These are phyloP conservation scores for Dendrobium catenatum DNA, from an alignment of 106 monocot genomes.

Conservation along the genomic window DNA sequence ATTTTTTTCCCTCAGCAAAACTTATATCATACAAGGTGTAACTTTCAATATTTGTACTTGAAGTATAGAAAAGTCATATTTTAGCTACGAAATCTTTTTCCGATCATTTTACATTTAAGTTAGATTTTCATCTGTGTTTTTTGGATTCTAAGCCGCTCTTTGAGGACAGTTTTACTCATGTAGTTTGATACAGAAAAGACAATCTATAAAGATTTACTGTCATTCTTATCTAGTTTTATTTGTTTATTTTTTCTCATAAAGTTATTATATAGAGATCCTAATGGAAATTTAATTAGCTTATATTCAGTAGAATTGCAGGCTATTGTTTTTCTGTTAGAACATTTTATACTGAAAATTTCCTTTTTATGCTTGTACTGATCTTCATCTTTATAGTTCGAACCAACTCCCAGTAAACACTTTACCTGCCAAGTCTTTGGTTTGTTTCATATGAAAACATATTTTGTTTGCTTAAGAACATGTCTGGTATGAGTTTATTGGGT, in stretches of 20 bases:
- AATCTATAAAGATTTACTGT: background rate
- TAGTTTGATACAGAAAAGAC: background rate
- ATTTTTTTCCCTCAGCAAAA: too few species aligned
- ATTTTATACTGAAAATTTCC: background rate
- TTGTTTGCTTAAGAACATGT: background rate
- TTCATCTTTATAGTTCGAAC: too few species aligned
- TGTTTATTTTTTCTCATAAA: too few species aligned
- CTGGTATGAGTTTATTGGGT: background rate
- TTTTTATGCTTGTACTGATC: background rate
- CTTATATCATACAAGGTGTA: too few species aligned
- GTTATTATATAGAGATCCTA: too few species aligned
- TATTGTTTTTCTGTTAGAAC: background rate
- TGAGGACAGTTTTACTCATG: background rate
- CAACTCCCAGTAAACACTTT: background rate
- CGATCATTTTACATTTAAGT: too few species aligned
- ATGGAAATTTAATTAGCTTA: too few species aligned
- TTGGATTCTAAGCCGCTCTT: background rate
- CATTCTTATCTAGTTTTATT: too few species aligned
- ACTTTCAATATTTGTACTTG: too few species aligned
- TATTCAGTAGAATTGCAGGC: too few species aligned
- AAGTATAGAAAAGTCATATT: too few species aligned
- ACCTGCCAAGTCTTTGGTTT: background rate
- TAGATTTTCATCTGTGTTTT: background rate
- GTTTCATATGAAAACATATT: background rate
- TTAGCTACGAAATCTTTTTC: too few species aligned